phyloP scores from a whole-genome alignment of 2,329 filamentous ascomycete genomes.

The Fusarium sacchari region DNA sequence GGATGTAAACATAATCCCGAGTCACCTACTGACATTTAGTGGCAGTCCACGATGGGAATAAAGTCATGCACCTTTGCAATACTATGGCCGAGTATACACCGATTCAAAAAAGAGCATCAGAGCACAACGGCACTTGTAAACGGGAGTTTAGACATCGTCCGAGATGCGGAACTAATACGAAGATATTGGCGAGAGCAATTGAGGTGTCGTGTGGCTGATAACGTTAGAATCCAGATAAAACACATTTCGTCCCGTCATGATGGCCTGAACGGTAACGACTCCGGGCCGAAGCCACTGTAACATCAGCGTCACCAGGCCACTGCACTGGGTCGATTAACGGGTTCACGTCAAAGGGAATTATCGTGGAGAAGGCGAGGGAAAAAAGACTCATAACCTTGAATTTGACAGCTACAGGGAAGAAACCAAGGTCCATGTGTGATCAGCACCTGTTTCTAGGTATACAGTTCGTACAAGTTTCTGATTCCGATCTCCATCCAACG shows the following conservation, averaged over 20 bases:
- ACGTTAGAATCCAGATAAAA: not conserved
- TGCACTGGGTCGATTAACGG: constrained; percentile 18
- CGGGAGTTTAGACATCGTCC: not conserved
- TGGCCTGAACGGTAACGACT: not conserved
- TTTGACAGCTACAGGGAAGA: constrained; percentile 1
- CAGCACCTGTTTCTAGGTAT: constrained; percentile 15
- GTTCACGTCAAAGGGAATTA: not conserved
- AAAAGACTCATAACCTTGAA: not conserved
- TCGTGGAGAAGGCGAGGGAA: not conserved
- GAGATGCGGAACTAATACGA: not conserved
- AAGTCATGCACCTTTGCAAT: not conserved
- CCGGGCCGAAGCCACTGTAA: constrained; percentile 2
- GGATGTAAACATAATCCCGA: constrained; percentile 6
- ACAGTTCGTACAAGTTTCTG: not conserved
- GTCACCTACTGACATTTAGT: not conserved
- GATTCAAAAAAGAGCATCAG: not conserved
- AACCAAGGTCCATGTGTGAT: not conserved
- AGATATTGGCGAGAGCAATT: not conserved
- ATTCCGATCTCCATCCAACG: not conserved
- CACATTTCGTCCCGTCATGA: not conserved
- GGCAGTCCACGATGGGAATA: not conserved
- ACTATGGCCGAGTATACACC: constrained; percentile 3
- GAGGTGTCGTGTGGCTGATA: not conserved
- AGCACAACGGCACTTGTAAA: constrained; percentile 2
- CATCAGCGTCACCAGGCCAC: constrained; percentile 22